Base-by-base conservation (phyloP, 1,284 basidiomycete species). In the Fomitopsis palustris region DNA sequence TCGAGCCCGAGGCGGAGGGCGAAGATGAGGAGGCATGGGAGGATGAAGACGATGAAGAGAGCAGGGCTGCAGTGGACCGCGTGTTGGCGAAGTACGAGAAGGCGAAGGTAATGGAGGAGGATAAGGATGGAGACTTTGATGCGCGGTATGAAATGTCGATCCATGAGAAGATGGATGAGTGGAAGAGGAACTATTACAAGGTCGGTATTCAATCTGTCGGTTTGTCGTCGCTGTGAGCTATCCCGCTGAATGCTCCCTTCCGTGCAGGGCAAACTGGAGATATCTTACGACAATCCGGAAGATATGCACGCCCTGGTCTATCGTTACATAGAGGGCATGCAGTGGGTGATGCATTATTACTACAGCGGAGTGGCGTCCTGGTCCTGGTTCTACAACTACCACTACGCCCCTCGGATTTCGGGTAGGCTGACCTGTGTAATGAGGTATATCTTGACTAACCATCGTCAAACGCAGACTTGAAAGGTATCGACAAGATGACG, bases 291-390 rank as follows among this genome's bases (percentile, higher is more conserved):
- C 64, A 74, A 90, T 65, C 82, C 84, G 2, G 77, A 87, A 66
- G 78, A 85, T 57, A 84, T 95, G 78, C 77, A 79, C 54, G 81
- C 82, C 53, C 77, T 98, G 56, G 78, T 86, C 10, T 94, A 82
- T 69, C 84, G 87, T 62, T 99, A 98, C 73, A 84, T 95, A 39
- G 95, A 99, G 72, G 97, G 96, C 0, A 77, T 99, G 62, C 97
- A 99, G 72, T 99, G 96, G 97, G 95, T 99, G 33, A 90, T 99
- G 86, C 92, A 95, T 72, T 99, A 99, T 75, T 99, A 99, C 74
- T 98, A 98, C 76, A 88, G 92, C 64, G 96, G 96, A 37, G 95
- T 98, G 16, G 92, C 93, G 2, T 96, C 94, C 5, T 99, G 96
- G 96, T 86, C 93, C 27, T 99, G 97, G 97, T 99, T 98, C 79